A percentile compares a stretch with the other conserved stretches of the same genome.
phyloP scores from a whole-genome alignment of 441 rosid genomes.

The Euphorbia schlechtendalii region DNA sequence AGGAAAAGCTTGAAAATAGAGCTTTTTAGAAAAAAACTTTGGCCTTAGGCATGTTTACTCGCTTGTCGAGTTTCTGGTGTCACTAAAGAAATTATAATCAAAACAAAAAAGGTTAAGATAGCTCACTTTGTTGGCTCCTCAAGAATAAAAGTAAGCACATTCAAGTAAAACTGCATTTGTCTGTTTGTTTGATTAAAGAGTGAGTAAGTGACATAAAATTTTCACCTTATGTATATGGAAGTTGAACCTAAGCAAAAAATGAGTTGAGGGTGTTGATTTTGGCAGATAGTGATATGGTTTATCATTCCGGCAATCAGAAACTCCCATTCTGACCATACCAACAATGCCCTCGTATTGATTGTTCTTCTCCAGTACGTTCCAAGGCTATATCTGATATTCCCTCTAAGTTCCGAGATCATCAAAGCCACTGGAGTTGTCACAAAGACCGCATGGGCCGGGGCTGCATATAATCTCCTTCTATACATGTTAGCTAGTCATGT shows the following conservation, averaged over 20 bases:
- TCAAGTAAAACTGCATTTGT: neutral
- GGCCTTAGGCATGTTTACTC: no score
- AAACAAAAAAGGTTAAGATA: no score
- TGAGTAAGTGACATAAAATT: neutral
- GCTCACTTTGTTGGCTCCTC: no score
- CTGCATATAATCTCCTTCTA: conserved; percentile 78
- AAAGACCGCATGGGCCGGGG: conserved; percentile 94
- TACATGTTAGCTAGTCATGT: conserved; percentile 96
- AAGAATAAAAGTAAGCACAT: no score
- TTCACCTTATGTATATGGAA: neutral
- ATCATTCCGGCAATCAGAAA: conserved; percentile 62
- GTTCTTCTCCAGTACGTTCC: conserved; percentile 85
- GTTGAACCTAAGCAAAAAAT: conserved; percentile 11
- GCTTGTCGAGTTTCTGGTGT: no score
- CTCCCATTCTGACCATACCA: conserved; percentile 58
- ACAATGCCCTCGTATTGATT: conserved; percentile 67
- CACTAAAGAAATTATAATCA: no score
- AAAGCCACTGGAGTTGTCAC: conserved; percentile 79
- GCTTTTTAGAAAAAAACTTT: no score
- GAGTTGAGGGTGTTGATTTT: conserved; percentile 14
- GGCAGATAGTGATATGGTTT: conserved; percentile 84
- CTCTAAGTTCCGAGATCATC: conserved; percentile 67
- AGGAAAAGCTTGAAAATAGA: no score
- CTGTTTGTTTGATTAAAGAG: neutral
- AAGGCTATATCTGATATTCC: conserved; percentile 70